Evolutionary conservation across 441 rosid genomes (phyloP).

Genomic region (Omphalea diandra): DNA sequence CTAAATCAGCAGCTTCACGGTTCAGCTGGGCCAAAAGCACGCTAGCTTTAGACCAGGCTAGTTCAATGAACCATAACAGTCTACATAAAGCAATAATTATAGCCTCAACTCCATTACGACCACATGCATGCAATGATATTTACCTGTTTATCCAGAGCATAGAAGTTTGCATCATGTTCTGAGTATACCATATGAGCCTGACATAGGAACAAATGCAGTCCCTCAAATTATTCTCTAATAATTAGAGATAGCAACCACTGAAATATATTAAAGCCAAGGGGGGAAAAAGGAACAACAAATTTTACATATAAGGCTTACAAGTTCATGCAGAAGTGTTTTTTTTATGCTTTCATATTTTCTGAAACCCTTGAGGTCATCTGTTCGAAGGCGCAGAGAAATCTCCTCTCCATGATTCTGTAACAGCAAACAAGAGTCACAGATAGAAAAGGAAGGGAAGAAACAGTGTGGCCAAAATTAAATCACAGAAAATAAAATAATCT

Average conservation of each 20-base stretch:
- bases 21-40: constrained; percentile 54
- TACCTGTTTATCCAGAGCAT: constrained; percentile 88
- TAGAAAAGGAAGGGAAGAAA: not conserved
- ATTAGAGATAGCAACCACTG: not conserved
- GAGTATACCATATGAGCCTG: constrained; percentile 97
- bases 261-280: constrained; percentile 5
- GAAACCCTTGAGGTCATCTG: constrained; percentile 94
- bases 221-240: constrained; percentile 10
- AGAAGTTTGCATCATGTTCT: constrained; percentile 88
- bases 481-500: too few relatives aligned
- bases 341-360: constrained; percentile 92
- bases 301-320: constrained; percentile 45
- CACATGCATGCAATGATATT: constrained; percentile 3
- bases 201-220: constrained; percentile 24
- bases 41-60: constrained; percentile 14
- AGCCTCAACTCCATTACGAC: not conserved
- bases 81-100: constrained; percentile 4
- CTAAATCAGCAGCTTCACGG: constrained; percentile 78
- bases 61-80: constrained; percentile 6
- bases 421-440: constrained; percentile 21
- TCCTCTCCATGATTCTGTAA: constrained; percentile 94
- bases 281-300: not conserved
- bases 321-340: constrained; percentile 94
- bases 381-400: constrained; percentile 92
- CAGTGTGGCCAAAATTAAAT: too few relatives aligned